A percentile compares a stretch with the other conserved stretches of the same genome.
These are phyloP conservation scores for Royoungia palumana DNA, from an alignment of 768 basidiomycete genomes.

Conservation along the genomic window DNA sequence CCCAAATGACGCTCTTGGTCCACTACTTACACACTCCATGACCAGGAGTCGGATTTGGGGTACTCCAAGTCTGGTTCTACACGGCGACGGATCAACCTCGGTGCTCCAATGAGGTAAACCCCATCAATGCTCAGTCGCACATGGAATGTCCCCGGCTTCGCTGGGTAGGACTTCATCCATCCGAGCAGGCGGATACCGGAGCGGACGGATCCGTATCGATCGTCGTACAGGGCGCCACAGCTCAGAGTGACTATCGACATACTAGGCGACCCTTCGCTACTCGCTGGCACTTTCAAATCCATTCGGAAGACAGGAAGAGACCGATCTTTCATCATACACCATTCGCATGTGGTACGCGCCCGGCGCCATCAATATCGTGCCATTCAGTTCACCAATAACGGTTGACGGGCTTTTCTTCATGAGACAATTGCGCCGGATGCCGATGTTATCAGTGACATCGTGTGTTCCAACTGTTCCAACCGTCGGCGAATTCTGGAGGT, in stretches of 20 bases:
- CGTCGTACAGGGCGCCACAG: neutral
- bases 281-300: conserved; percentile 1
- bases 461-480: conserved; percentile 8
- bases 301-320: neutral
- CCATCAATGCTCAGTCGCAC: conserved; percentile 1
- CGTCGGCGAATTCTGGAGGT: neutral
- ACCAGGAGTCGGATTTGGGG: conserved; percentile 9
- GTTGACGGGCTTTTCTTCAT: neutral
- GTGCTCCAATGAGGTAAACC: conserved; percentile 13
- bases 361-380: no score
- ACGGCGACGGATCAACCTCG: neutral
- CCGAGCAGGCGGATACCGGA: conserved; percentile 10
- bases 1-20: no score
- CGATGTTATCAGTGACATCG: conserved; percentile 4
- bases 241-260: neutral
- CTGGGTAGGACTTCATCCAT: neutral
- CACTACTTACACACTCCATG: neutral
- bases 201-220: conserved; percentile 3
- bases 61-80: neutral
- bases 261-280: neutral
- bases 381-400: neutral
- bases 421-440: neutral
- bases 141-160: neutral
- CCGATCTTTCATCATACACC: neutral
- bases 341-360: neutral